Conservation (phyloP, 805 yeast genomes). For the Starmerella tilneyi region DNA sequence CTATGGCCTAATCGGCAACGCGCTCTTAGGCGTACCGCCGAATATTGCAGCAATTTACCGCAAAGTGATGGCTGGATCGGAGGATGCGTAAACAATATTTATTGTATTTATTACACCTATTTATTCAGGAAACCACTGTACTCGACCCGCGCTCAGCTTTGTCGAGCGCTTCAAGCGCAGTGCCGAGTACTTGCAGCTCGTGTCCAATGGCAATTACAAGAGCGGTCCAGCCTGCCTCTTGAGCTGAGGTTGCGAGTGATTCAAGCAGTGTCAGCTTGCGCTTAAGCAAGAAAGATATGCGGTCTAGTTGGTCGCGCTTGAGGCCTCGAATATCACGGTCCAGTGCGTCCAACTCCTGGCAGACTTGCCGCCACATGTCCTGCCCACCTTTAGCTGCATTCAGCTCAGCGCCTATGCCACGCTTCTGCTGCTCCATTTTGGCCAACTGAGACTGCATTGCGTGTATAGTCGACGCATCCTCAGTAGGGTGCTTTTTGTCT, state of each 20-base stretch:
- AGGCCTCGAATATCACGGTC: slow-evolving; percentile 20
- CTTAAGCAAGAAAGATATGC: slow-evolving; percentile 20
- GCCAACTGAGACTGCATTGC: not conserved
- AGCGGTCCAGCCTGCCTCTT: slow-evolving; percentile 24
- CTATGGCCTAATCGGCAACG: slow-evolving; percentile 15
- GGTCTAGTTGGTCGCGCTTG: slow-evolving; percentile 14
- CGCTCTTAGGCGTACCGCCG: slow-evolving; percentile 19
- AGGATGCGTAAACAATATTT: not conserved
- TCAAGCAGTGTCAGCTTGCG: slow-evolving; percentile 11
- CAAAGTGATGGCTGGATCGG: not conserved
- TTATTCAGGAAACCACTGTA: too few relatives aligned
- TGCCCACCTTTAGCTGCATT: slow-evolving; percentile 19
- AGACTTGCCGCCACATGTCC: slow-evolving; percentile 14
- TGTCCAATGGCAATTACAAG: slow-evolving; percentile 29
- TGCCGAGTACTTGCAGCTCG: slow-evolving; percentile 25
- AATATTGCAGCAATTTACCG: slow-evolving; percentile 18
- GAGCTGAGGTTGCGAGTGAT: slow-evolving; percentile 17
- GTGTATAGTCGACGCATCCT: slow-evolving; percentile 11
- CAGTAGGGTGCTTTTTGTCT: not conserved
- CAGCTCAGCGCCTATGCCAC: slow-evolving; percentile 12
- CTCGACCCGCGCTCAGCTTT: slow-evolving; percentile 1
- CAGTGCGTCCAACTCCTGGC: slow-evolving; percentile 15
- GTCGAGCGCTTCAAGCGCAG: slow-evolving; percentile 24
- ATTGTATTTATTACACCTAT: not conserved
- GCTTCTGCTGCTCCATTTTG: not conserved